phyloP scores from a whole-genome alignment of 164 flowering plant genomes.

The Houttuynia cordata region DNA sequence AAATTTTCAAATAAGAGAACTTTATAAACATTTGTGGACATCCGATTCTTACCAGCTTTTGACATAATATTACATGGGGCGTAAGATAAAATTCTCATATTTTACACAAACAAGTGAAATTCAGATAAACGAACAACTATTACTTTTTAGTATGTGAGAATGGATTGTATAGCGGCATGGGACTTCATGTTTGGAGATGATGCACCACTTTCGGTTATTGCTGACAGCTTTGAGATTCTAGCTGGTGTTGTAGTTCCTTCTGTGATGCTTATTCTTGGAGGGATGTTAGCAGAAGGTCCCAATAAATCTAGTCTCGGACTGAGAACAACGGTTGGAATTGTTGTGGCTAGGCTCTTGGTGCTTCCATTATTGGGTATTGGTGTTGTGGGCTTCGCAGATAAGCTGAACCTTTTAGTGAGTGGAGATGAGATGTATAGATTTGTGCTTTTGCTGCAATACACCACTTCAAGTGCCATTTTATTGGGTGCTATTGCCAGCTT shows the following conservation, averaged over 20 bases:
- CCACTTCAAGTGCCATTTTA: slow-evolving; percentile 80
- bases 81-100: no score
- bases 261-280: slow-evolving; percentile 61
- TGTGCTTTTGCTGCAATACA: slow-evolving; percentile 72
- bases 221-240: slow-evolving; percentile 50
- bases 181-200: slow-evolving; percentile 48
- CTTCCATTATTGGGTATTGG: slow-evolving; percentile 78
- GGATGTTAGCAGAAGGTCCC: slow-evolving; percentile 71
- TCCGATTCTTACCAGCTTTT: no score
- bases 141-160: no score
- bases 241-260: slow-evolving; percentile 63
- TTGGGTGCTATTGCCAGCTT: slow-evolving; percentile 90
- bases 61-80: no score
- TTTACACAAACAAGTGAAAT: no score
- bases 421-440: slow-evolving; percentile 63
- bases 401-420: slow-evolving; percentile 27
- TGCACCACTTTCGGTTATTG: slow-evolving; percentile 63
- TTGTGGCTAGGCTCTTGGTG: slow-evolving; percentile 56
- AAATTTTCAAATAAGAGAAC: no score
- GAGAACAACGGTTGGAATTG: slow-evolving; percentile 48
- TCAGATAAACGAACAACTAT: no score
- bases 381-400: slow-evolving; percentile 44
- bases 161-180: no score
- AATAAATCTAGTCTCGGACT: slow-evolving; percentile 43
- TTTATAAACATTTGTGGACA: no score